These are phyloP conservation scores for Exidia glandulosa DNA, from an alignment of 768 basidiomycete genomes.

Conservation along the genomic window DNA sequence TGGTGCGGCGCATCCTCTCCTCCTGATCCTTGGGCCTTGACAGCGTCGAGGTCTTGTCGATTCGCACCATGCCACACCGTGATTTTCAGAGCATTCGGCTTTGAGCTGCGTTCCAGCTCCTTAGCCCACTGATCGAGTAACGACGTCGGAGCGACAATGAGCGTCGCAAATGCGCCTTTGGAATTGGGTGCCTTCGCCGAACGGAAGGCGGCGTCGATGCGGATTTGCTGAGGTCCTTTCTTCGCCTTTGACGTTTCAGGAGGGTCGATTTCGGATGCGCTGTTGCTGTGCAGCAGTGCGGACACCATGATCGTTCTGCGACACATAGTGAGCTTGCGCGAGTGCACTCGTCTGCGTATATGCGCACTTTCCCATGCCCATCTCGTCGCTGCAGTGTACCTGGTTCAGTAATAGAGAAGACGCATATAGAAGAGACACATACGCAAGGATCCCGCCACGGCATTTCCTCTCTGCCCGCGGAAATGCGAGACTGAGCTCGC, in stretches of 20 bases:
- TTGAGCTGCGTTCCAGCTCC: constrained; percentile 78
- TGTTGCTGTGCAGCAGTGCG: constrained; percentile 75
- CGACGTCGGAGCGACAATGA: constrained; percentile 89
- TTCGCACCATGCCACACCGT: constrained; percentile 86
- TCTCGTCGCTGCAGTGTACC: constrained; percentile 24
- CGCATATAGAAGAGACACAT: constrained; percentile 20
- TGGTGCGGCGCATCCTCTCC: constrained; percentile 54
- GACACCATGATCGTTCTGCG: constrained; percentile 78
- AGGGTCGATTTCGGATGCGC: constrained; percentile 31
- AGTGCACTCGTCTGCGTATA: constrained; percentile 7
- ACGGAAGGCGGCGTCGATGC: constrained; percentile 50
- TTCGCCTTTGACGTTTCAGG: constrained; percentile 12
- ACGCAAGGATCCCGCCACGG: constrained; percentile 86
- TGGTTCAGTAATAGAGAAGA: constrained; percentile 3
- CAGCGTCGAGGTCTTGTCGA: constrained; percentile 49
- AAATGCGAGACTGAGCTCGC: constrained; percentile 77
- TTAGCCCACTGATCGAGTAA: constrained; percentile 89
- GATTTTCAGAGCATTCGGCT: constrained; percentile 51
- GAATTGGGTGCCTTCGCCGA: constrained; percentile 19
- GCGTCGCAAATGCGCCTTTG: constrained; percentile 46
- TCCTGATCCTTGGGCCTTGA: constrained; percentile 33
- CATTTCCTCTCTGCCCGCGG: constrained; percentile 70
- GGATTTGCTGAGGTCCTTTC: constrained; percentile 48
- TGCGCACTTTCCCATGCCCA: constrained; percentile 3
- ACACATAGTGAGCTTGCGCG: too few relatives aligned